phyloP scores from a whole-genome alignment of 495 filamentous ascomycete species.

The Saxophila tyrrhenica region DNA sequence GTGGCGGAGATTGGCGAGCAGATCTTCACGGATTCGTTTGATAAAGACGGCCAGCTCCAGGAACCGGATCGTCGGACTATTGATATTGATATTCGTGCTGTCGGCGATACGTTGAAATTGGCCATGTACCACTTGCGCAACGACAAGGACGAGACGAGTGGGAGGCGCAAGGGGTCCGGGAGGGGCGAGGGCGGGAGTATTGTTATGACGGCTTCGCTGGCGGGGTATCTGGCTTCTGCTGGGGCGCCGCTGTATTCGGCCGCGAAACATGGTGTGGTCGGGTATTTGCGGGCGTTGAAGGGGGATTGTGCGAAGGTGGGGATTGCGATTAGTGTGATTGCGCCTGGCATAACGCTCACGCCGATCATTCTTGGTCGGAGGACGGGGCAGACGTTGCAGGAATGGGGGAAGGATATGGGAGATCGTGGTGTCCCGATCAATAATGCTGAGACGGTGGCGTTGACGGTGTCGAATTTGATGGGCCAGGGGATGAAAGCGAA shows the following conservation, averaged over 20 bases:
- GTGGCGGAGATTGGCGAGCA: constrained; percentile 28
- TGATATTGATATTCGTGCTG: constrained; percentile 27
- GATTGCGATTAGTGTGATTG: constrained; percentile 25
- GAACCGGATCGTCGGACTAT: constrained; percentile 25
- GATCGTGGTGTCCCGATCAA: constrained; percentile 25
- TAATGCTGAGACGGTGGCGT: constrained; percentile 24
- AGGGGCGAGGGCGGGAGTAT: constrained; percentile 23
- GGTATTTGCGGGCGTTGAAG: constrained; percentile 29
- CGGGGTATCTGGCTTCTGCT: constrained; percentile 27
- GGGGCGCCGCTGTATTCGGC: constrained; percentile 27
- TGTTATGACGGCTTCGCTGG: constrained; percentile 25
- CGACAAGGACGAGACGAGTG: constrained; percentile 11
- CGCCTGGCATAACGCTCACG: constrained; percentile 29
- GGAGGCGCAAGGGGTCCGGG: constrained; percentile 9
- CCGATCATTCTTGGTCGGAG: constrained; percentile 19
- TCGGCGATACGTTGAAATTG: constrained; percentile 24
- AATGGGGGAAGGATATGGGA: constrained; percentile 22
- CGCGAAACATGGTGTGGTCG: constrained; percentile 28
- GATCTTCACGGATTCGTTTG: constrained; percentile 25
- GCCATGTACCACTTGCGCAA: constrained; percentile 26
- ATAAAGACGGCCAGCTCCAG: constrained; percentile 20
- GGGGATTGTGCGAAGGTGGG: constrained; percentile 22
- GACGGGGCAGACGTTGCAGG: constrained; percentile 10
- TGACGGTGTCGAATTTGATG: constrained; percentile 26
- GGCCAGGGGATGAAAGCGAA: constrained; percentile 23